These are phyloP conservation scores for Tylopilus felleus DNA, from an alignment of 768 basidiomycete genomes.

Conservation along the genomic window DNA sequence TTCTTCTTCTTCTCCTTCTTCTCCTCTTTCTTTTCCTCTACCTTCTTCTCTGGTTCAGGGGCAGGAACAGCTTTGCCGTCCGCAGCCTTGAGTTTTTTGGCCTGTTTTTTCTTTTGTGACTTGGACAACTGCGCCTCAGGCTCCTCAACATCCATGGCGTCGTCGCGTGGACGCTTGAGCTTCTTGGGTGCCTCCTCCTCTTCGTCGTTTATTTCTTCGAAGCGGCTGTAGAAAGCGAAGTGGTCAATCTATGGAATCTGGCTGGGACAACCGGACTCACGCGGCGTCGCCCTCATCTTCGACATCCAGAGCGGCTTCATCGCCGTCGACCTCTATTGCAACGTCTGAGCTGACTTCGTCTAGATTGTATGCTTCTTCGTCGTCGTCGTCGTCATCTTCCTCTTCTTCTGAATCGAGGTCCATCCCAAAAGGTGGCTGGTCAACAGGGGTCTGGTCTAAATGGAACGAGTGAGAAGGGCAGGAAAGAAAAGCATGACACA, in stretches of 20 bases:
- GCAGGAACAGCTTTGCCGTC: slow-evolving; percentile 42
- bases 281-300: slow-evolving; percentile 37
- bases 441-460: slow-evolving; percentile 52
- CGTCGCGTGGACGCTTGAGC: slow-evolving; percentile 72
- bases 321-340: slow-evolving; percentile 68
- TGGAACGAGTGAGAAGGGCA: background rate
- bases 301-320: slow-evolving; percentile 56
- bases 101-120: slow-evolving; percentile 55
- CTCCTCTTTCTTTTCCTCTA: slow-evolving; percentile 46
- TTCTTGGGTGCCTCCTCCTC: slow-evolving; percentile 35
- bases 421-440: slow-evolving; percentile 48
- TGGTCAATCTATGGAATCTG: background rate
- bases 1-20: slow-evolving; percentile 65
- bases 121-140: slow-evolving; percentile 42
- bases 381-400: slow-evolving; percentile 16
- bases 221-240: slow-evolving; percentile 41
- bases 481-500: background rate
- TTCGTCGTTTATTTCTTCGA: slow-evolving; percentile 64
- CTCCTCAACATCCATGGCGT: slow-evolving; percentile 43
- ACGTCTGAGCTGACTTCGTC: slow-evolving; percentile 81
- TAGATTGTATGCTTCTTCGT: slow-evolving; percentile 52
- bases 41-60: slow-evolving; percentile 21
- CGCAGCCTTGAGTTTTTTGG: slow-evolving; percentile 72
- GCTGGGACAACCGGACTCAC: slow-evolving; percentile 33
- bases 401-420: slow-evolving; percentile 52